Base-by-base conservation (phyloP, 192 early-diverging fungal species). In the Ramicandelaber brevisporus region DNA sequence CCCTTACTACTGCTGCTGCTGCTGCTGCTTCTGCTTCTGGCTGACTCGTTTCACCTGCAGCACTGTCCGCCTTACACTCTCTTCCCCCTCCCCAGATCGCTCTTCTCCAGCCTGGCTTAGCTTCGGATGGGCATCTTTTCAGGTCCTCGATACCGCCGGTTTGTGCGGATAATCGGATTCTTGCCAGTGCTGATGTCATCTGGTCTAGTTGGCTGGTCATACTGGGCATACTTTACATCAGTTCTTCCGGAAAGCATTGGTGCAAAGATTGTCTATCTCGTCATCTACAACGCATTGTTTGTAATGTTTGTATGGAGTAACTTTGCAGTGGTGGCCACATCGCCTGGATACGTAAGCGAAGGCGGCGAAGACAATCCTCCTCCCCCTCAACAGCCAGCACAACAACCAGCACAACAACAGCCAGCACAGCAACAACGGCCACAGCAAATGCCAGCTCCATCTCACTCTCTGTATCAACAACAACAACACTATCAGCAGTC, bases 181-280 rank as follows among this genome's bases (percentile, higher is more conserved):
- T 21, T 57, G 17, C 55, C 55, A 0, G 55, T 57, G 3, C 7
- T 39, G 11, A 21, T 57, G 6, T 46, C 49, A 6, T 31, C 46
- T 8, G 44, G 35, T 8, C 38, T 57, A 39, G 31, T 57, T n/a
- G 9, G 22, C 2, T 57, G 55, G 55, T 57, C 55, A 21, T 17
- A 30, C 15, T 23, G 9, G 12, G 32, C 12, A 4, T 52, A 48
- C 30, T 22, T 26, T 7, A 9, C 7, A 4, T 26, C 21, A 2
- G 38, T 52, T 12, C 15, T 52, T 1, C 48, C 49, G n/a, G 7
- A 17, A 37, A 9, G 27, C 44, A 17, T 7, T 14, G 10, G 25
- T 17, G 20, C 29, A 31, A 7, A 8, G 21, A n/a, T 11, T 3
- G 27, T 9, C 2, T 17, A 14, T 0, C n/a, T 23, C 3, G 12